phyloP scores from a whole-genome alignment of 805 yeast species.

The Starmerella ratchasimensis region DNA sequence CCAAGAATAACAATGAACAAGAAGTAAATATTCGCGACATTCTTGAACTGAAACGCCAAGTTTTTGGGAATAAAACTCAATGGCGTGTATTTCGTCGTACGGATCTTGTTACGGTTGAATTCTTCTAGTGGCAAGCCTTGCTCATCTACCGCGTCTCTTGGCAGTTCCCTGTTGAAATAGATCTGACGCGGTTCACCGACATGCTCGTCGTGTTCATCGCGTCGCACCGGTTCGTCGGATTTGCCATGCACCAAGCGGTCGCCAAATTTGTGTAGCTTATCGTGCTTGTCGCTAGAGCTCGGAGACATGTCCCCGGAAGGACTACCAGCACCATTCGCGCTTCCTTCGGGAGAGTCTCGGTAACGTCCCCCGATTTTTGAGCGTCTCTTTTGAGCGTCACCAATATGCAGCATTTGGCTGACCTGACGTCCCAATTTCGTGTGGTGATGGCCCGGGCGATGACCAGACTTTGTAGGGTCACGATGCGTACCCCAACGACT shows the following conservation, averaged over 20 bases:
- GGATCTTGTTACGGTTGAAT: constrained; percentile 84
- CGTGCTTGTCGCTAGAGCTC: too few relatives aligned
- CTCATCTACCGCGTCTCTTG: constrained; percentile 35
- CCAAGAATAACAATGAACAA: constrained; percentile 69
- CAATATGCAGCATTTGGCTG: constrained; percentile 14
- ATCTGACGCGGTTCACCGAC: constrained; percentile 27
- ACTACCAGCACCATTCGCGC: too few relatives aligned
- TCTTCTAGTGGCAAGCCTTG: constrained; percentile 44
- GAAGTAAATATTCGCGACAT: constrained; percentile 86
- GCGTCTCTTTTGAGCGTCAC: constrained; percentile 4
- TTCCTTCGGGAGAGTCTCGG: neutral
- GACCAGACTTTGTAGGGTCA: constrained; percentile 29
- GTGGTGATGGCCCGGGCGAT: constrained; percentile 1
- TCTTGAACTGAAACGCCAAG: constrained; percentile 62
- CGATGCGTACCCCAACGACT: constrained; percentile 74
- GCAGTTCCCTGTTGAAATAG: constrained; percentile 39
- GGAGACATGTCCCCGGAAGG: too few relatives aligned
- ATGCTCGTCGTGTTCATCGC: neutral
- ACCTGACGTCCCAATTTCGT: constrained; percentile 14
- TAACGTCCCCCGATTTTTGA: neutral
- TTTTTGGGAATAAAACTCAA: constrained; percentile 80
- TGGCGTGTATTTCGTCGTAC: constrained; percentile 95
- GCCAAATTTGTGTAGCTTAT: too few relatives aligned
- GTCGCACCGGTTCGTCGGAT: too few relatives aligned
- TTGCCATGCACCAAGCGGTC: too few relatives aligned